These are phyloP conservation scores for Trichothecium sympodiale DNA, from an alignment of 2,329 filamentous ascomycete species.

Conservation along the genomic window DNA sequence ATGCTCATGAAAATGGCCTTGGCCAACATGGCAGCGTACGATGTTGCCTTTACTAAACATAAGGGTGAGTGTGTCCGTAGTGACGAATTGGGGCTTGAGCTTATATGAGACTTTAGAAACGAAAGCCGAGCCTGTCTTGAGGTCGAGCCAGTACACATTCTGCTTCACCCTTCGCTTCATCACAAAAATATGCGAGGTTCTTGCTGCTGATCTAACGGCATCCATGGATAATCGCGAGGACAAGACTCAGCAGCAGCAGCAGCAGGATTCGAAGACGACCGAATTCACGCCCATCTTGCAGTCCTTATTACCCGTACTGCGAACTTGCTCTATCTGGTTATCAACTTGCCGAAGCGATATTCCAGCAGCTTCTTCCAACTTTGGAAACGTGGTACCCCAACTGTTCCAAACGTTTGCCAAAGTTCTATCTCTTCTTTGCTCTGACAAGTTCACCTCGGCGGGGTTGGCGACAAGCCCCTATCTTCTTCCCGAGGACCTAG, in stretches of 20 bases:
- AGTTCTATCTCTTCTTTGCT: slow-evolving; percentile 36
- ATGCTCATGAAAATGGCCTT: slow-evolving; percentile 70
- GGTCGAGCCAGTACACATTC: slow-evolving; percentile 54
- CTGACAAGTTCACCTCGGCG: slow-evolving; percentile 26
- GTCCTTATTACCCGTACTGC: slow-evolving; percentile 35
- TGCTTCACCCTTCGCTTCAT: slow-evolving; percentile 72
- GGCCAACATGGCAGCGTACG: slow-evolving; percentile 77
- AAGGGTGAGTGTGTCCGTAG: slow-evolving; percentile 17
- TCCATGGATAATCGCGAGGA: slow-evolving; percentile 12
- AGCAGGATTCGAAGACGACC: slow-evolving; percentile 9
- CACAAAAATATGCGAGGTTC: slow-evolving; percentile 56
- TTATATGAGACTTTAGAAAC: slow-evolving; percentile 25
- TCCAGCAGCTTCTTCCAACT: slow-evolving; percentile 30
- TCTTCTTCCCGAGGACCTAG: slow-evolving; percentile 39
- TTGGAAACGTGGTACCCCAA: slow-evolving; percentile 32
- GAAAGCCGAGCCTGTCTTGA: slow-evolving; percentile 31
- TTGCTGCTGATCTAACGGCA: slow-evolving; percentile 54
- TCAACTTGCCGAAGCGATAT: slow-evolving; percentile 34
- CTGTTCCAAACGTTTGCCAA: slow-evolving; percentile 35
- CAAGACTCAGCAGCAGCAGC: slow-evolving; percentile 9
- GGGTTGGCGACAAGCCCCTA: slow-evolving; percentile 31
- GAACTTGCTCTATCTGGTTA: slow-evolving; percentile 44
- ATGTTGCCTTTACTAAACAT: slow-evolving; percentile 41
- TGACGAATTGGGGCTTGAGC: slow-evolving; percentile 4
- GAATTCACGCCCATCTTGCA: slow-evolving; percentile 26